Evolutionary conservation across 139 green algal species (phyloP).

Genomic region (Chlamydomonas sp.): DNA sequence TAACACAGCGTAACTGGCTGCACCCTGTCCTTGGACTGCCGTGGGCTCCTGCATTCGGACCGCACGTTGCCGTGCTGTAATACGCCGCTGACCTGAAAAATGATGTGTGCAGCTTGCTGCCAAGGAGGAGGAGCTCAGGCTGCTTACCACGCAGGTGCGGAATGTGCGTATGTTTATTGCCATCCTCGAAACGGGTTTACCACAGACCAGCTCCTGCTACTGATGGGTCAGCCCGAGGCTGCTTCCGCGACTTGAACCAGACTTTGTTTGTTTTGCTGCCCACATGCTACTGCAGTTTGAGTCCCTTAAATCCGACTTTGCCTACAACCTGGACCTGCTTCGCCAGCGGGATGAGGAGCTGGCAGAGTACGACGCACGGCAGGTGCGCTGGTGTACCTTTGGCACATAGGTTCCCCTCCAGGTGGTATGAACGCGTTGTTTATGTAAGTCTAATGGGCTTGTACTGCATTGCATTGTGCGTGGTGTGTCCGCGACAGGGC

Average conservation of each 20-base stretch:
- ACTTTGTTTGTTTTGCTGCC: background rate
- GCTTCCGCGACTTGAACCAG: background rate
- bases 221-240: too few relatives aligned
- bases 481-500: too few relatives aligned
- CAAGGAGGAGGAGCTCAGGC: conserved; percentile 8
- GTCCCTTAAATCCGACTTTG: conserved; percentile 61
- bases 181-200: background rate
- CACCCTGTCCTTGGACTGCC: too few relatives aligned
- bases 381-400: too few relatives aligned
- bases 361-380: conserved; percentile 49
- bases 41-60: too few relatives aligned
- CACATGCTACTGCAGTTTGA: conserved; percentile 44
- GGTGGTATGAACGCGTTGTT: too few relatives aligned
- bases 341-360: conserved; percentile 64
- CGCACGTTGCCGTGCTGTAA: background rate
- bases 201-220: too few relatives aligned
- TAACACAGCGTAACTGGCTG: too few relatives aligned
- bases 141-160: conserved; percentile 15
- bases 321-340: conserved; percentile 69
- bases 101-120: conserved; percentile 11
- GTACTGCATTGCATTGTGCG: too few relatives aligned
- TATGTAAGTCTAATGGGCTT: too few relatives aligned
- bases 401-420: too few relatives aligned
- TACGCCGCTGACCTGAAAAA: background rate
- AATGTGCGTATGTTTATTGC: background rate